phyloP scores from a whole-genome alignment of 2,329 filamentous ascomycete species.

The Sarocladiaceae sp. region DNA sequence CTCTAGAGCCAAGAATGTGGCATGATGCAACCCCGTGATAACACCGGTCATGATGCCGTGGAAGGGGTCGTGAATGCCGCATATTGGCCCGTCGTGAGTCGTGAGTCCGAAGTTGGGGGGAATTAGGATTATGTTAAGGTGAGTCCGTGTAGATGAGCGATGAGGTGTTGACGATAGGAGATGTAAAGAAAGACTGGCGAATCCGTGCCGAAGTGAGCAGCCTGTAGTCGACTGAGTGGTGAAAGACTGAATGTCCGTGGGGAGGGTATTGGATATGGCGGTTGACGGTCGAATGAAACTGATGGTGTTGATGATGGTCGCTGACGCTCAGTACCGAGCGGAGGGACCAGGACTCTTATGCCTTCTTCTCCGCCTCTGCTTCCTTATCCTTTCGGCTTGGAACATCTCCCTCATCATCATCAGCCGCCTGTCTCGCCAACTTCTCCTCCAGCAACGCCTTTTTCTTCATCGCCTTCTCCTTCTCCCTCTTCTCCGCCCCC shows the following conservation, averaged over 20 bases:
- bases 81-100: neutral
- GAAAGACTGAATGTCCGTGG: neutral
- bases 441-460: conserved; percentile 29
- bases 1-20: neutral
- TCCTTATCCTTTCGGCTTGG: too few relatives aligned
- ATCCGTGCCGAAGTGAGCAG: too few relatives aligned
- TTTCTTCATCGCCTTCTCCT: conserved; percentile 24
- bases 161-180: neutral
- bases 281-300: neutral
- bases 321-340: neutral
- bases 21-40: neutral
- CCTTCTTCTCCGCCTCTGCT: neutral
- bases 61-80: neutral
- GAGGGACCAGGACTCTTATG: neutral
- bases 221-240: neutral
- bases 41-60: neutral
- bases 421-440: conserved; percentile 18
- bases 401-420: conserved; percentile 11
- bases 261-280: too few relatives aligned
- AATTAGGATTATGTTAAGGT: neutral
- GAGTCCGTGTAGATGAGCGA: neutral
- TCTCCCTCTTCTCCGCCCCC: conserved; percentile 23
- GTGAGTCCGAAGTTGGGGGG: neutral
- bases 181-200: too few relatives aligned
- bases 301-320: neutral